Evolutionary conservation across 495 filamentous ascomycete species (phyloP), one percentile per base, ranked within the genome.

Genomic region (Aspergillus bridgeri): DNA sequence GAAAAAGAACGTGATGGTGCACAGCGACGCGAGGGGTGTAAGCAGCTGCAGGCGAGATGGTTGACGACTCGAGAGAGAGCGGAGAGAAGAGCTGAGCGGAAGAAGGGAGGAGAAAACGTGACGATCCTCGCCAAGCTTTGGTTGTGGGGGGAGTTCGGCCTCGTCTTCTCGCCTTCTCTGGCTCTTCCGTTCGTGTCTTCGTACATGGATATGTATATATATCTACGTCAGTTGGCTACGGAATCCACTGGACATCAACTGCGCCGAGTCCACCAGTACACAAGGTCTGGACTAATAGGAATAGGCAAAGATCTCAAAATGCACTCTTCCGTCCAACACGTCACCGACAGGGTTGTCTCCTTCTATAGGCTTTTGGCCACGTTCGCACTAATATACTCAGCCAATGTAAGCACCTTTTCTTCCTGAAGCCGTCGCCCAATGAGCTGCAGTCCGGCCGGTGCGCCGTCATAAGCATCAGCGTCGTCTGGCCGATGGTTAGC

Each of bases 391-490:
- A 77, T 56, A 58, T 75, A 68, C 25, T 79, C 74, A 8, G 73
- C 73, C 23, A 79, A 43, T 5, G 67, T 72, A 47, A 79, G 58
- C 38, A 79, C 72, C 62, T 83, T 83, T 69, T 84, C 81, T 55
- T 84, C 81, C 56, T 82, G 74, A 21, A 81, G 60, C 38, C 76
- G 70, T 20, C 79, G 69, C 17, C 79, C 77, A 15, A 83, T 61
- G 0, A 86, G 55, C 59, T 86, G 83, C 15, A 85, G 58, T 5
- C 71, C 76, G 22, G 82, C 79, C 7, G 79, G 81, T 46, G 82
- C 79, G 0, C 81, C 81, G 61, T 86, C 69, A 42, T 82, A 83
- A 0, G 74, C 63, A 8, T 77, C 73, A 6, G 79, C 67, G 63
- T 85, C 75, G 64, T 86, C 81, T 84, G 60, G 1, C 20, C 21